These are phyloP conservation scores for Suillus brevipes DNA, from an alignment of 768 basidiomycete species.

Conservation along the genomic window DNA sequence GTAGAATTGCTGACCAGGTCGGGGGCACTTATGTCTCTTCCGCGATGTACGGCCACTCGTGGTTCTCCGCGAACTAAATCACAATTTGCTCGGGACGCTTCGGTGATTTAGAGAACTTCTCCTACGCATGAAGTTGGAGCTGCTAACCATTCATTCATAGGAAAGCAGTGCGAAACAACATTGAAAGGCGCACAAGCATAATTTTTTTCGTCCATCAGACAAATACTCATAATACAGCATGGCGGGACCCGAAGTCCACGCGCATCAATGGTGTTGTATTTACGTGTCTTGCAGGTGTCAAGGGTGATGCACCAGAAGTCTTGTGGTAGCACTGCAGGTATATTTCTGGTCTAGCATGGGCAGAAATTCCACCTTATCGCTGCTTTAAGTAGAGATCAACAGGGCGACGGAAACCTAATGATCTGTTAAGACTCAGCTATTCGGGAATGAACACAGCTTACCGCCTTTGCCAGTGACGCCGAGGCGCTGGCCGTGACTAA, in stretches of 20 bases:
- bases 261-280: not conserved
- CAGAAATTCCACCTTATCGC: not conserved
- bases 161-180: not conserved
- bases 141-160: too few relatives aligned
- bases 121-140: not conserved
- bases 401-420: not conserved
- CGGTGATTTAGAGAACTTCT: not conserved
- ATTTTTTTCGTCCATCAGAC: not conserved
- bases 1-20: not conserved
- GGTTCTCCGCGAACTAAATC: not conserved
- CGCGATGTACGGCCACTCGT: not conserved
- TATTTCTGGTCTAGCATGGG: not conserved
- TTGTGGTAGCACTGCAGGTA: not conserved
- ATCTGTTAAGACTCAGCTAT: not conserved
- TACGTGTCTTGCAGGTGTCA: not conserved
- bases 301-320: not conserved
- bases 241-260: not conserved
- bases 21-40: not conserved
- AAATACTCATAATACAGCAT: not conserved
- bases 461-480: slow-evolving; percentile 68
- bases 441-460: slow-evolving; percentile 28
- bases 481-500: slow-evolving; percentile 46
- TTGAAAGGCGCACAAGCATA: not conserved
- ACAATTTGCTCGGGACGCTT: not conserved
- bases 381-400: not conserved